Conservation (phyloP, 331 rosid genomes). For the Telfairia occidentalis region DNA sequence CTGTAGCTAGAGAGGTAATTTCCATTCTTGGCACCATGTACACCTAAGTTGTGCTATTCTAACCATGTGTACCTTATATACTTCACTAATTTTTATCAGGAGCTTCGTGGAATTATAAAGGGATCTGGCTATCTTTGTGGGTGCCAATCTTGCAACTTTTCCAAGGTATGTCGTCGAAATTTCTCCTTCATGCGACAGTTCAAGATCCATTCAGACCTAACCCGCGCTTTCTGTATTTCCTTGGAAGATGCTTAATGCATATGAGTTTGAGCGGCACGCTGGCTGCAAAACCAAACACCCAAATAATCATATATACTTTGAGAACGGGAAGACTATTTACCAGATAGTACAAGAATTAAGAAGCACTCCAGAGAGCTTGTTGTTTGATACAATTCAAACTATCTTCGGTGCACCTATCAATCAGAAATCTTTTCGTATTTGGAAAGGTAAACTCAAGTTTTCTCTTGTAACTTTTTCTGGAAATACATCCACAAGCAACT, state of each 20-base stretch:
- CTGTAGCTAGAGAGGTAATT: constrained; percentile 68
- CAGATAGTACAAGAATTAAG: constrained; percentile 78
- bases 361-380: constrained; percentile 64
- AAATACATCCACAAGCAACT: not conserved
- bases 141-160: constrained; percentile 58
- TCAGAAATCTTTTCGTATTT: constrained; percentile 65
- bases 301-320: constrained; percentile 77
- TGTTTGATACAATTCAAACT: constrained; percentile 65
- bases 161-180: constrained; percentile 40
- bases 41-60: not conserved
- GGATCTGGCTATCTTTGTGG: constrained; percentile 92
- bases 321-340: constrained; percentile 77
- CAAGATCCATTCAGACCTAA: not conserved
- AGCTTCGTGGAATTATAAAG: constrained; percentile 74
- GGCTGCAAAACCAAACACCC: constrained; percentile 90
- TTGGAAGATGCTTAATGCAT: constrained; percentile 74
- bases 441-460: constrained; percentile 48
- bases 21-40: not conserved
- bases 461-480: not conserved
- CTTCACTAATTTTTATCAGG: constrained; percentile 24
- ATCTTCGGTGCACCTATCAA: constrained; percentile 75
- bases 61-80: not conserved
- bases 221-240: constrained; percentile 8
- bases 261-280: constrained; percentile 84
- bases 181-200: not conserved